Evolutionary conservation across 2,329 filamentous ascomycete species (phyloP), one percentile per base, ranked within the genome.

Genomic region (Gyromitra esculenta): DNA sequence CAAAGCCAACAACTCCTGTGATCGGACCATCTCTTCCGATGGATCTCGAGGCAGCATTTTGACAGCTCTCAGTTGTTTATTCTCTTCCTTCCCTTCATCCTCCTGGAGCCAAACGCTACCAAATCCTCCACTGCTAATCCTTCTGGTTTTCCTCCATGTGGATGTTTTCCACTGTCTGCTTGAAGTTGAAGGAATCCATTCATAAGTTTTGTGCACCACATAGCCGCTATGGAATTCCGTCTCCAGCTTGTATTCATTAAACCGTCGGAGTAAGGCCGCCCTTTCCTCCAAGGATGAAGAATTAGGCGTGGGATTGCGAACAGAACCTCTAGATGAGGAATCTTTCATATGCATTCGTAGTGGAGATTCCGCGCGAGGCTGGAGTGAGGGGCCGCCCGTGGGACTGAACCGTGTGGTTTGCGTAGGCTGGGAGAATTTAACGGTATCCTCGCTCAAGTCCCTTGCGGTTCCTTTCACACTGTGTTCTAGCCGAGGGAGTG

Each of bases 241-340:
- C 43, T 68, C 65, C 37, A 68, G 13, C 25, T 68, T 66, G 31
- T 54, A 15, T 54, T 66, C 63, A 5, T 66, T 21, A 5, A 66
- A 66, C 0, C 48, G 18, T 35, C 35, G 37, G 18, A 13, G 13
- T 9, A 54, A 39, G 45, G 31, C 25, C 45, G 21, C 35, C 11
- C 31, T 39, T 13, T 39, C 39, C 13, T 60, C 56, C 13, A 9
- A 35, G 56, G 54, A 5, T 15, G 35, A 56, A 1, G 52, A 35
- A 6, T 4, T 1, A 56, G 18, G 5, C 21, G 21, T 56, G 5
- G 52, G 3, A 31, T 1, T 6, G 52, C 52, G 52, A 31, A 52
- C 18, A 52, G 48, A 5, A 13, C 31, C 18, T 7, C 52, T 15
- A 56, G 21, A 35, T 35, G 52, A 56, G 21, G 52, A 56, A 52